Evolutionary conservation across 2,329 filamentous ascomycete genomes (phyloP), one percentile per base, ranked within the genome.

Genomic region (Gnomoniopsis smithogilvyi): DNA sequence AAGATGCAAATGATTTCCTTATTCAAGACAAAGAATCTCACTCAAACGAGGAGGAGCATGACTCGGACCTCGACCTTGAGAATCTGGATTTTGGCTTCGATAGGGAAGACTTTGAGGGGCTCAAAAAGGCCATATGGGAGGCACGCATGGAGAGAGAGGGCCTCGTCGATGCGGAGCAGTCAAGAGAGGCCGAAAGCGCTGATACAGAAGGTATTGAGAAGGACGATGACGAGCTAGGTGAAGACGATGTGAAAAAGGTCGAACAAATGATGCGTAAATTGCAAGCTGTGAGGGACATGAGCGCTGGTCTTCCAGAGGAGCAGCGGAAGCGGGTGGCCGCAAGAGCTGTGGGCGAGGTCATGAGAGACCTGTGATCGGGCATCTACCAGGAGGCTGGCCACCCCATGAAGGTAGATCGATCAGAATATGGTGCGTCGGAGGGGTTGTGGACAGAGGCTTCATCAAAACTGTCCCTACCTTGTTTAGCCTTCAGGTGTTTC

Each of bases 251-350:
- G 17, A 78, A 80, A 66, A 82, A 84, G 68, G 68, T 89, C 33
- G 84, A 88, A 66, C 73, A 74, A 54, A 83, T 89, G 80, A 87
- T 89, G 83, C 73, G 78, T 52, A 87, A 83, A 70, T 73, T 90
- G 61, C 83, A 85, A 70, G 84, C 84, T 1, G 83, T 83, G 10
- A 73, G 78, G 67, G 85, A 88, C 56, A 78, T 84, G 63, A 84
- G 80, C 33, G 80, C 82, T 14, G 83, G 82, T 10, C 68, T 89
- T 69, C 77, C 83, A 1, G 82, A 85, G 67, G 81, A 82, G 26
- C 83, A 89, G 72, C 78, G 84, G 64, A 83, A 79, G 69, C 78
- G 77, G 62, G 77, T 87, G 72, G 86, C 86, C 2, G 81, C 81
- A 22, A 80, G 80, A 65, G 85, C 85, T 0, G 84, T 89, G 2